These are phyloP conservation scores for Aspergillus hortae DNA, from an alignment of 2,329 filamentous ascomycete genomes.

Conservation along the genomic window DNA sequence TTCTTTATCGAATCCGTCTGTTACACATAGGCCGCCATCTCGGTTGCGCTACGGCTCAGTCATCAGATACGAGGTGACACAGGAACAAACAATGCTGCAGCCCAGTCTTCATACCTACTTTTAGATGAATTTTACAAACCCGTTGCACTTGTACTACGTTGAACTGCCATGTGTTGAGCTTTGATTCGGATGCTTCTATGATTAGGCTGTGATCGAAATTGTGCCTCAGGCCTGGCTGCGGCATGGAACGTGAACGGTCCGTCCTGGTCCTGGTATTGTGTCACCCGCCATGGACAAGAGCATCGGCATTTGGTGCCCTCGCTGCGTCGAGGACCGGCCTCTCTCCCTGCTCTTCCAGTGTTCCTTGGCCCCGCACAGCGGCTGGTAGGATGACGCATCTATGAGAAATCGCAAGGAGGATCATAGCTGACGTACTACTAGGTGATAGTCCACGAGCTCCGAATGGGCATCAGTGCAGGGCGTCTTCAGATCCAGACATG, in stretches of 20 bases:
- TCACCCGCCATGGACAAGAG: too few species aligned
- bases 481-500: neutral
- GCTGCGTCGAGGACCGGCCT: too few species aligned
- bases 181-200: neutral
- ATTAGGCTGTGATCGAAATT: neutral
- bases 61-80: neutral
- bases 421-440: neutral
- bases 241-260: neutral
- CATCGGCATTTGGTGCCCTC: too few species aligned
- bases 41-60: neutral
- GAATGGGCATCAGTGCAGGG: neutral
- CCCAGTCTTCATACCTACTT: neutral
- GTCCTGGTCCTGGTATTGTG: neutral
- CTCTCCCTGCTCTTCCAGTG: too few species aligned
- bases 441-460: neutral
- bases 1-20: neutral
- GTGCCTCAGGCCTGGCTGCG: neutral
- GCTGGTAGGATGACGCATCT: neutral
- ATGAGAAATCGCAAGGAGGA: neutral
- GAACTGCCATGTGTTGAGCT: neutral
- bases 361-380: neutral
- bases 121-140: neutral
- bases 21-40: neutral
- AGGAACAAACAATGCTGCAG: neutral
- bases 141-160: neutral